These are phyloP conservation scores for Cryptococcus wingfieldii DNA, from an alignment of 1,284 basidiomycete species.

Conservation along the genomic window DNA sequence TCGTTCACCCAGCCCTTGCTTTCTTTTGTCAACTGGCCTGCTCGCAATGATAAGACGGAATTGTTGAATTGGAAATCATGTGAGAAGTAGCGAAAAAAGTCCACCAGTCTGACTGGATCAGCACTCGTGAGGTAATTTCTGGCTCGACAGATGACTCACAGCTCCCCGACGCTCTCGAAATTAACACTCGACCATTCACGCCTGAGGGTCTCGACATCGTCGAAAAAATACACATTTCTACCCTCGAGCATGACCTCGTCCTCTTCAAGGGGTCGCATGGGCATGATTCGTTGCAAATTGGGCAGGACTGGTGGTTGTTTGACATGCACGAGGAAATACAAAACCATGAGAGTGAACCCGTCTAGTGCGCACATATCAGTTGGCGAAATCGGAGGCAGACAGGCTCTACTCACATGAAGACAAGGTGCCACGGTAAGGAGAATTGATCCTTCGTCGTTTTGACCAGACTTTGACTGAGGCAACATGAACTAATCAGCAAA, in stretches of 20 bases:
- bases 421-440: slow-evolving; percentile 91
- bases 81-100: slow-evolving; percentile 96
- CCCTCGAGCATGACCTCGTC: slow-evolving; percentile 84
- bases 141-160: slow-evolving; percentile 54
- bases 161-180: slow-evolving; percentile 84
- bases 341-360: slow-evolving; percentile 94
- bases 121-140: not conserved
- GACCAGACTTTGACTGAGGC: slow-evolving; percentile 93
- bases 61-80: slow-evolving; percentile 90
- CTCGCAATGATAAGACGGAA: slow-evolving; percentile 85
- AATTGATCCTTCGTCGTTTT: slow-evolving; percentile 96
- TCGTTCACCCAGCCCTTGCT: slow-evolving; percentile 91
- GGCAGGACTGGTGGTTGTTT: slow-evolving; percentile 91
- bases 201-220: slow-evolving; percentile 83
- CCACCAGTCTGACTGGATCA: slow-evolving; percentile 65
- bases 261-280: slow-evolving; percentile 74
- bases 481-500: not conserved
- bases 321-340: slow-evolving; percentile 95
- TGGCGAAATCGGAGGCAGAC: not conserved
- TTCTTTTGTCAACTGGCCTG: slow-evolving; percentile 84
- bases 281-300: slow-evolving; percentile 83
- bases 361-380: slow-evolving; percentile 46
- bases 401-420: slow-evolving; percentile 62
- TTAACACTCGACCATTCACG: slow-evolving; percentile 93
- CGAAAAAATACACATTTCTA: slow-evolving; percentile 92